Evolutionary conservation across 345 rosid species (phyloP), one percentile per base, ranked within the genome.

Genomic region (Euphorbia pulcherrima): DNA sequence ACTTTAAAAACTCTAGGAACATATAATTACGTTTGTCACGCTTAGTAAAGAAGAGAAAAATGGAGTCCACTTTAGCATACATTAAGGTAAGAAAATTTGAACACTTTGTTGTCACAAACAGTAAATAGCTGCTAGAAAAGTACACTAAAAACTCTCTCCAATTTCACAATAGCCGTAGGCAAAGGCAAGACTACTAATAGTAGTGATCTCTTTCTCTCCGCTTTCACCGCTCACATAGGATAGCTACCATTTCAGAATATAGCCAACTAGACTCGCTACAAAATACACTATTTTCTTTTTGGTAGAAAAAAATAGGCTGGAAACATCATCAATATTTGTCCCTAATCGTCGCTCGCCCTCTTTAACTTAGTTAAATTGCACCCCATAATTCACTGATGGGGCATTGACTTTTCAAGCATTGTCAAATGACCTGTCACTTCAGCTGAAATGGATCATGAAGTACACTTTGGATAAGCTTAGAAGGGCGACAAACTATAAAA

Each of bases 211-310:
- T n/a, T 23, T 33, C 24, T 68, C 46, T 61, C 79, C 70, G 80
- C 65, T 52, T 74, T 74, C 40, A 40, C 29, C 70, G 78, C 67
- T 61, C 18, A 72, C 20, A 60, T 50, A 11, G 6, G 8, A 23
- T 29, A 17, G 50, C 14, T 41, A 18, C 14, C 10, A 46, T 48
- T 67, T 44, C 24, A 26, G 40, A 28, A 54, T 64, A 28, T 47
- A 18, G 67, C 56, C 37, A 16, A 33, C n/a, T 13, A 44, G 71
- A 30, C 70, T 24, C 7, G 7, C 53, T 66, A 47, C 61, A 75
- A 62, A 77, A 68, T 28, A 64, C 68, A 46, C n/a, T n/a, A n/a
- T n/a, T n/a, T n/a, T n/a, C n/a, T n/a, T n/a, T n/a, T n/a, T n/a
- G n/a, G n/a, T n/a, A n/a, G n/a, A n/a, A n/a, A n/a, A n/a, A n/a